These are phyloP conservation scores for Forsythia suspensa DNA, from an alignment of 257 asterid genomes.

Conservation along the genomic window DNA sequence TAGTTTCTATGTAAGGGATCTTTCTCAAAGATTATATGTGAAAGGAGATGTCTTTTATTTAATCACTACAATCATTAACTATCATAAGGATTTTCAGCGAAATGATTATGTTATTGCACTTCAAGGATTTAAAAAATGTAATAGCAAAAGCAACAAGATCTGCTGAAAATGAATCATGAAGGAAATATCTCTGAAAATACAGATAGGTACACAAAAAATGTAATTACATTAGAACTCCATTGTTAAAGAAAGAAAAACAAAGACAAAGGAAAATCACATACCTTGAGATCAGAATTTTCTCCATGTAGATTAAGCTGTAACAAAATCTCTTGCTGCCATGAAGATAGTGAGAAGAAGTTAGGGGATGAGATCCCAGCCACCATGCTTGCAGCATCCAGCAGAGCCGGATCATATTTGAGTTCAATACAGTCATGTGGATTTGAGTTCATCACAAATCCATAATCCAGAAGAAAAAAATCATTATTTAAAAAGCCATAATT, in stretches of 20 bases:
- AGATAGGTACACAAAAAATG: neutral
- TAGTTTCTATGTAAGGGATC: neutral
- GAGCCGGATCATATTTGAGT: constrained; percentile 77
- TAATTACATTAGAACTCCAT: neutral
- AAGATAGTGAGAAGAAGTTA: constrained; percentile 73
- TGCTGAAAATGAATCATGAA: neutral
- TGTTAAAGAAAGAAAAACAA: neutral
- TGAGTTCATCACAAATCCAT: constrained; percentile 81
- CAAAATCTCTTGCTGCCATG: constrained; percentile 75
- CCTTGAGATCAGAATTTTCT: constrained; percentile 74
- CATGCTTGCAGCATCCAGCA: constrained; percentile 94
- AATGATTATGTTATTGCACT: neutral
- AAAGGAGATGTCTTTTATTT: neutral
- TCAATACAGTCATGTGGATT: constrained; percentile 87
- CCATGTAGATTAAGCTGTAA: constrained; percentile 58
- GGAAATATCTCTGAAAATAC: neutral
- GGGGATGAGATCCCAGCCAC: constrained; percentile 75
- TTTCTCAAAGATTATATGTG: neutral
- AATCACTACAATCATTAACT: neutral
- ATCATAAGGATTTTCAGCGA: neutral
- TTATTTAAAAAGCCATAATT: constrained; percentile 84
- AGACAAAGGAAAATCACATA: constrained; percentile 23
- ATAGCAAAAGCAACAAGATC: neutral
- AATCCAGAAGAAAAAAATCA: constrained; percentile 86
- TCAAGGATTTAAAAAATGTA: neutral